Evolutionary conservation across 1,139 yeast species (phyloP).

Genomic region (Pichia terricola): DNA sequence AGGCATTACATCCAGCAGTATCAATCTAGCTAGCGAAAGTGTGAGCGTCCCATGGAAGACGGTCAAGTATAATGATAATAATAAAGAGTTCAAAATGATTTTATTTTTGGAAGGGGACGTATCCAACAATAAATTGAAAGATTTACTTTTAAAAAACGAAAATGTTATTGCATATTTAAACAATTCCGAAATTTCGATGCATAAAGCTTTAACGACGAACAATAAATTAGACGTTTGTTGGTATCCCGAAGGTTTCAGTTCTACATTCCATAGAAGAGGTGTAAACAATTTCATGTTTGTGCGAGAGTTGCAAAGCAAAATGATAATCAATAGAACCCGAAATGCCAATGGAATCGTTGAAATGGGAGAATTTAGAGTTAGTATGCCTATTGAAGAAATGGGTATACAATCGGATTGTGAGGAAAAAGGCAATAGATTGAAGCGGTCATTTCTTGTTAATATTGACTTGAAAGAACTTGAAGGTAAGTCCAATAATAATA

Average conservation of each 20-base stretch:
- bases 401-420: slow-evolving; percentile 5
- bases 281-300: slow-evolving; percentile 36
- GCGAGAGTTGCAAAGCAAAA: slow-evolving; percentile 33
- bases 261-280: slow-evolving; percentile 35
- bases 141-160: not conserved
- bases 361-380: slow-evolving; percentile 27
- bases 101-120: slow-evolving; percentile 6
- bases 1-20: slow-evolving; percentile 1
- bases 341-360: slow-evolving; percentile 17
- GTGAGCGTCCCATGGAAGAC: slow-evolving; percentile 9
- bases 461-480: slow-evolving; percentile 31
- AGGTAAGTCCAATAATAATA: slow-evolving; percentile 6
- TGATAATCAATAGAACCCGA: slow-evolving; percentile 28
- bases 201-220: slow-evolving; percentile 5
- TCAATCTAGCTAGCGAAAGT: too few species aligned
- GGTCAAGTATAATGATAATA: slow-evolving; percentile 3
- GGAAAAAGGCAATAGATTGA: slow-evolving; percentile 15
- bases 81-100: slow-evolving; percentile 8
- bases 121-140: not conserved
- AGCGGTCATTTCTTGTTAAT: slow-evolving; percentile 28
- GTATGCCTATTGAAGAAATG: slow-evolving; percentile 28
- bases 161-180: not conserved
- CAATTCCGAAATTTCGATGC: slow-evolving; percentile 6
- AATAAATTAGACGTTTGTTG: slow-evolving; percentile 18
- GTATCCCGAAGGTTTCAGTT: slow-evolving; percentile 35